Evolutionary conservation across 495 filamentous ascomycete genomes (phyloP), one percentile per base, ranked within the genome.

Genomic region (Aspergillus saccharolyticus): DNA sequence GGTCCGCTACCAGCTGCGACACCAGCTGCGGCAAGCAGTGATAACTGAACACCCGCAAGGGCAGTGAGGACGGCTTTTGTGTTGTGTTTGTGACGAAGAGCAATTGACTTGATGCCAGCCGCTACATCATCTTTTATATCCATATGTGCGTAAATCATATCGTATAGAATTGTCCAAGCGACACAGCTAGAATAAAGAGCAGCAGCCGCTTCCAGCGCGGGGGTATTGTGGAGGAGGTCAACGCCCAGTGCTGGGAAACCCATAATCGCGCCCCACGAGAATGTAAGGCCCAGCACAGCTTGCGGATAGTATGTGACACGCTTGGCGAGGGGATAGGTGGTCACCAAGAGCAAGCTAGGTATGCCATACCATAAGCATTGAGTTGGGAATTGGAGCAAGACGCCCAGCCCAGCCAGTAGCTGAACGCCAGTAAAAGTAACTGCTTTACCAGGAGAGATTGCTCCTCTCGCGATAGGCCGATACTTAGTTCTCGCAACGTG

Each of bases 71-170:
- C 83, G 25, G 85, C 76, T 74, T 97, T 97, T 6, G 94, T 96
- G 61, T 96, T 83, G 21, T 85, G 78, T 58, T 95, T 89, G 63
- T 98, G 91, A 66, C 87, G 86, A 20, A 97, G 79, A 17, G 89
- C 93, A 66, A 97, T 98, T 62, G 87, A 91, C 75, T 96, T 97
- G 74, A 98, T 96, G 1, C 94, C 94, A 0, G 89, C 92, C 68
- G 89, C 89, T 30, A 84, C 83, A 68, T 98, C 94, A 63, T 98
- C 94, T 66, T 87, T 89, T 69, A 98, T 92, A 61, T 98, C 94
- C 88, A 97, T 96, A 73, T 97, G 92, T 30, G 95, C 94, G 73
- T 98, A 98, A 18, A 98, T 96, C 87, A 96, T 97, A 73, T 98
- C 94, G 65, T 98, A 98, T 55, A 97, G 68, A 44, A 97, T 83